phyloP scores from a whole-genome alignment of 805 yeast species.

The Candida sonorensis region DNA sequence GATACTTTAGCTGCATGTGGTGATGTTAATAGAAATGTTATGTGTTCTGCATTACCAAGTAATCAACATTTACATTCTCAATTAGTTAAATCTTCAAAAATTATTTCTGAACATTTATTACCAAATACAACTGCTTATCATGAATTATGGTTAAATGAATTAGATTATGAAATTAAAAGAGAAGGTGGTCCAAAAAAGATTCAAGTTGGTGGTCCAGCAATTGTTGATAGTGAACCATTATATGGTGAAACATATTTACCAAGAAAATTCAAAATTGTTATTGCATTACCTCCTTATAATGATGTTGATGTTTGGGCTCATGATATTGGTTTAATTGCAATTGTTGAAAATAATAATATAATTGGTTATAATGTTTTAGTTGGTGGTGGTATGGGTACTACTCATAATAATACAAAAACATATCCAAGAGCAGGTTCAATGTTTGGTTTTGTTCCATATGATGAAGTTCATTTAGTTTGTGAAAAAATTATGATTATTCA shows the following conservation, averaged over 20 bases:
- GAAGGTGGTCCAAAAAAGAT: constrained; percentile 77
- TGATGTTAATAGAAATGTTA: constrained; percentile 95
- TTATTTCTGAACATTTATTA: constrained; percentile 72
- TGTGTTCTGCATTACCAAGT: constrained; percentile 82
- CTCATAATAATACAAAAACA: constrained; percentile 94
- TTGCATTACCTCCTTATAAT: constrained; percentile 92
- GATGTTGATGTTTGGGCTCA: constrained; percentile 96
- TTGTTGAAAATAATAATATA: constrained; percentile 60
- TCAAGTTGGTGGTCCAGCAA: constrained; percentile 83
- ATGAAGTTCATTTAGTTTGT: constrained; percentile 68
- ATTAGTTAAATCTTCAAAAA: constrained; percentile 54
- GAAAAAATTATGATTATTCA: constrained; percentile 92
- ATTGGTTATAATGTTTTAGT: constrained; percentile 82
- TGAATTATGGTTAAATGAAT: constrained; percentile 75
- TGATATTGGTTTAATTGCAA: constrained; percentile 89
- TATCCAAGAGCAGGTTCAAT: constrained; percentile 91
- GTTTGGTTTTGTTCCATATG: constrained; percentile 68
- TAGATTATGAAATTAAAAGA: constrained; percentile 23
- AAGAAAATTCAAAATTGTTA: constrained; percentile 91
- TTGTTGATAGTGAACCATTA: constrained; percentile 79
- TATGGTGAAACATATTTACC: constrained; percentile 87
- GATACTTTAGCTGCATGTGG: constrained; percentile 98
- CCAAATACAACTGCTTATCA: constrained; percentile 95
- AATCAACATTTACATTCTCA: constrained; percentile 78
- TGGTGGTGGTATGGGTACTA: constrained; percentile 99